Percentiles rank a stretch among this genome's conserved stretches.
phyloP scores from a whole-genome alignment of 2,329 filamentous ascomycete genomes.

The Trichoderma afroharzianum region DNA sequence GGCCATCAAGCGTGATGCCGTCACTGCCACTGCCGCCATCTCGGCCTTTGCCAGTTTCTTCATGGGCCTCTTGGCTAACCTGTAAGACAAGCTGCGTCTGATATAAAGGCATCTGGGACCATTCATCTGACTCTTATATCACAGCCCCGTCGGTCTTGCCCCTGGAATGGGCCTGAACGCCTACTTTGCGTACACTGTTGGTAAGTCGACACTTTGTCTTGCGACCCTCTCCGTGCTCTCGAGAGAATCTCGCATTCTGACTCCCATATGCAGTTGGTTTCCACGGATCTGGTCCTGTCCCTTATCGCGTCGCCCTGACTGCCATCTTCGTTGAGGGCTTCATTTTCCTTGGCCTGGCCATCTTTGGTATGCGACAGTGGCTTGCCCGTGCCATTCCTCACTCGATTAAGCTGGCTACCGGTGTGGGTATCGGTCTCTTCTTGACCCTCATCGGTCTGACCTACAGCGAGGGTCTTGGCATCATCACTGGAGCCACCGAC shows the following conservation, averaged over 20 bases:
- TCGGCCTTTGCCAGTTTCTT: slow-evolving; percentile 74
- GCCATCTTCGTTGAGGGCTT: slow-evolving; percentile 87
- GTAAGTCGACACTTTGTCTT: slow-evolving; percentile 21
- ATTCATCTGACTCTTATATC: neutral
- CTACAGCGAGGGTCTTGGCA: slow-evolving; percentile 77
- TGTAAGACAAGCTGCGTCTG: slow-evolving; percentile 39
- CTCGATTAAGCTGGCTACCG: slow-evolving; percentile 82
- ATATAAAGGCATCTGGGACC: neutral
- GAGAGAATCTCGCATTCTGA: neutral
- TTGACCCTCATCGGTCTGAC: slow-evolving; percentile 72
- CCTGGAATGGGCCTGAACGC: slow-evolving; percentile 67
- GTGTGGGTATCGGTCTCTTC: slow-evolving; percentile 82
- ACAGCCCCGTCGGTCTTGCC: slow-evolving; percentile 37
- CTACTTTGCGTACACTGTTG: slow-evolving; percentile 73
- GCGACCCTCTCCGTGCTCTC: neutral
- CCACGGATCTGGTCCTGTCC: slow-evolving; percentile 69
- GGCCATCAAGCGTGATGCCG: slow-evolving; percentile 69
- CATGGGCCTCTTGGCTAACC: slow-evolving; percentile 79
- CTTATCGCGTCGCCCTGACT: slow-evolving; percentile 73
- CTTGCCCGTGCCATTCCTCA: slow-evolving; percentile 77
- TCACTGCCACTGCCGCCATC: slow-evolving; percentile 83
- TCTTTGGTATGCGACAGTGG: slow-evolving; percentile 83
- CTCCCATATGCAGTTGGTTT: slow-evolving; percentile 54
- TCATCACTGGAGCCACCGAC: slow-evolving; percentile 63
- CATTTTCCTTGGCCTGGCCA: slow-evolving; percentile 75